phyloP scores from a whole-genome alignment of 192 early-diverging fungal species.

The Coemansia sp. region DNA sequence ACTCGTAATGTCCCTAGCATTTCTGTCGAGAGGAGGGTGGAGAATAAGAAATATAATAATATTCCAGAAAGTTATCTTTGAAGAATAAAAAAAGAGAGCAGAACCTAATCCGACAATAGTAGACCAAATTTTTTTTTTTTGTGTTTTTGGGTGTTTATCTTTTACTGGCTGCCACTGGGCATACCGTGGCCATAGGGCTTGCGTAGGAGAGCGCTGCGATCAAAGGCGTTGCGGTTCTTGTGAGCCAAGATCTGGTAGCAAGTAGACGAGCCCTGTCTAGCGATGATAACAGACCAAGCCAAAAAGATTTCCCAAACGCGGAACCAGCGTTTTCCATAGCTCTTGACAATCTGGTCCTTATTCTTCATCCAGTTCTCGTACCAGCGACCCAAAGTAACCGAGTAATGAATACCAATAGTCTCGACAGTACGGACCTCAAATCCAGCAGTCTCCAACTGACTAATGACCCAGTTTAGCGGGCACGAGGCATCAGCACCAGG shows the following conservation, averaged over 20 bases:
- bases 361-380: constrained; percentile 98
- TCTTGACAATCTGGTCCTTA: constrained; percentile 79
- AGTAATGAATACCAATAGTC: constrained; percentile 98
- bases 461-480: constrained; percentile 94
- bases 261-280: constrained; percentile 95
- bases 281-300: constrained; percentile 94
- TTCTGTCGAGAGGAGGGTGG: background rate
- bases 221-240: constrained; percentile 97
- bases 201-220: constrained; percentile 72
- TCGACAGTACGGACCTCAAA: constrained; percentile 90
- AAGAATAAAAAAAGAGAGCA: background rate
- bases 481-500: constrained; percentile 97
- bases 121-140: no score
- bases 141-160: background rate
- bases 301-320: constrained; percentile 99
- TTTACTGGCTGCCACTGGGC: constrained; percentile 30
- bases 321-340: constrained; percentile 92
- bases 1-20: background rate
- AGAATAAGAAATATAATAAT: no score
- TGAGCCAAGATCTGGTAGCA: constrained; percentile 95
- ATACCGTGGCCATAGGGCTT: constrained; percentile 36
- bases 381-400: constrained; percentile 93
- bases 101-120: background rate
- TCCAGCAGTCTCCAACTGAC: constrained; percentile 90
- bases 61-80: background rate